Conservation (phyloP, 1,139 yeast species). For the Arxiozyma telluris region DNA sequence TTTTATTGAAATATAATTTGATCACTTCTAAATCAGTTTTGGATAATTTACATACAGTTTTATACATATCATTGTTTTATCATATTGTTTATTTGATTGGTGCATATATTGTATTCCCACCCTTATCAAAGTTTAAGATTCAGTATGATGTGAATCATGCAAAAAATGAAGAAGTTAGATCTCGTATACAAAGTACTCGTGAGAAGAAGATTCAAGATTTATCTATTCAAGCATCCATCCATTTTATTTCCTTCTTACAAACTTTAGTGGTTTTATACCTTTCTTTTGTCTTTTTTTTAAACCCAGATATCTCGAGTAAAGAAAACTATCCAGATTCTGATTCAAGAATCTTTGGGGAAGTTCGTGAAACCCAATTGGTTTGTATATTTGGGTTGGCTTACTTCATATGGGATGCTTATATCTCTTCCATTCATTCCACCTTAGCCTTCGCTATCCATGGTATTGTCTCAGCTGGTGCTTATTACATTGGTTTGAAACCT, state of each 20-base stretch:
- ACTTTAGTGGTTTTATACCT: conserved; percentile 26
- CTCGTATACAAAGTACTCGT: conserved; percentile 1
- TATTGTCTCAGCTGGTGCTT: conserved; percentile 68
- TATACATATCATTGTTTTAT: conserved; percentile 25
- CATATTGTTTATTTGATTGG: conserved; percentile 24
- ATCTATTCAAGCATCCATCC: conserved; percentile 27
- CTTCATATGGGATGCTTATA: conserved; percentile 81
- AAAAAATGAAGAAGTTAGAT: conserved; percentile 6
- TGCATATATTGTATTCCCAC: conserved; percentile 22
- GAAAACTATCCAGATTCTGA: conserved; percentile 24
- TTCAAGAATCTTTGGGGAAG: conserved; percentile 55
- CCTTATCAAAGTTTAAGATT: conserved; percentile 14
- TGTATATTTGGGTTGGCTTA: conserved; percentile 71
- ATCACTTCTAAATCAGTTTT: conserved; percentile 20
- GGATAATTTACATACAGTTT: conserved; percentile 23
- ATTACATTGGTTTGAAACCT: conserved; percentile 54
- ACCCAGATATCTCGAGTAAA: conserved; percentile 9
- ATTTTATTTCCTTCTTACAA: conserved; percentile 29
- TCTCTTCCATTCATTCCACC: conserved; percentile 51
- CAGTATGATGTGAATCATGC: conserved; percentile 7
- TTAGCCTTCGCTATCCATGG: conserved; percentile 83
- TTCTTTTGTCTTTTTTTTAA: conserved; percentile 16
- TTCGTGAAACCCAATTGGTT: conserved; percentile 68
- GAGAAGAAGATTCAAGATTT: conserved; percentile 11
- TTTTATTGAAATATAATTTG: conserved; percentile 9